Evolutionary conservation across 208 protist genomes (phyloP).

Genomic region (Naegleria fowleri): DNA sequence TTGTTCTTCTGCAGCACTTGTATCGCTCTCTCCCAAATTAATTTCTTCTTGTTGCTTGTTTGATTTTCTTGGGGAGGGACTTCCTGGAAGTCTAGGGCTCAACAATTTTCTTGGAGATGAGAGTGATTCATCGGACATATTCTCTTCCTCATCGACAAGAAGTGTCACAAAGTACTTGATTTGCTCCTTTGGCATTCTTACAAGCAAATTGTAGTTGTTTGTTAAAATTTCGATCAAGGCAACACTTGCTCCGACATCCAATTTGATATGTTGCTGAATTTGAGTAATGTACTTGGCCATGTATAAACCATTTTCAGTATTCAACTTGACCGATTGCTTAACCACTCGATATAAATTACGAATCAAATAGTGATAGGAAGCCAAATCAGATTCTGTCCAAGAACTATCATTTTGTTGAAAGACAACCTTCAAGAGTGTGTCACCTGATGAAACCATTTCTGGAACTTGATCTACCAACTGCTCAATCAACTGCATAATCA

Average conservation of each 20-base stretch:
- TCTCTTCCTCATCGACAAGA: not conserved
- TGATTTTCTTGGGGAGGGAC: not conserved
- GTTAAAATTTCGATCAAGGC: not conserved
- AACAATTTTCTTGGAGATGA: not conserved
- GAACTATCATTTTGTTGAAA: not conserved
- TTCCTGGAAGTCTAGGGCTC: not conserved
- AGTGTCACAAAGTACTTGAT: not conserved
- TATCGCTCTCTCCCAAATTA: not conserved
- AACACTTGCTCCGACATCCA: not conserved
- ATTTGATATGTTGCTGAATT: slow-evolving; percentile 9
- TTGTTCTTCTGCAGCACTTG: not conserved
- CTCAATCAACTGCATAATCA: not conserved
- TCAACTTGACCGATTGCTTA: not conserved
- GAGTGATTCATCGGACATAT: not conserved
- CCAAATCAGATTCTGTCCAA: not conserved
- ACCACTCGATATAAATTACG: not conserved
- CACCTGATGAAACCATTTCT: not conserved
- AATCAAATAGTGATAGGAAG: not conserved
- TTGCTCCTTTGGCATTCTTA: not conserved
- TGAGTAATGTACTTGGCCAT: not conserved
- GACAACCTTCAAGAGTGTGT: not conserved
- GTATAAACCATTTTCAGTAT: not conserved
- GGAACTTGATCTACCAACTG: not conserved
- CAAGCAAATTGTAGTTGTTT: not conserved
- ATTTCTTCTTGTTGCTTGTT: not conserved